These are phyloP conservation scores for Neurospora tetraspora DNA, from an alignment of 495 filamentous ascomycete species.

Conservation along the genomic window DNA sequence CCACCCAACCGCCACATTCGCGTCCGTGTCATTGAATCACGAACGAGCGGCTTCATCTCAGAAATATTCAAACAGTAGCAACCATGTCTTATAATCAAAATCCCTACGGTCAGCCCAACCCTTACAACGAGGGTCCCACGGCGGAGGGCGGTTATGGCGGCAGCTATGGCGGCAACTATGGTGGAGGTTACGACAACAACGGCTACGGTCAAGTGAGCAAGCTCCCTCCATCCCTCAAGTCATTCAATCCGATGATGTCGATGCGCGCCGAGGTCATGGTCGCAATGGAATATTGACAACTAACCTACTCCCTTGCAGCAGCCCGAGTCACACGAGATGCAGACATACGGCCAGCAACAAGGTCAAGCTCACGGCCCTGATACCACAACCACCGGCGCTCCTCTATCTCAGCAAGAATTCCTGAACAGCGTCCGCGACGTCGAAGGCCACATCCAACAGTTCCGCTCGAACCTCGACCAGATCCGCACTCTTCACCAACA, in stretches of 20 bases:
- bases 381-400: conserved; percentile 19
- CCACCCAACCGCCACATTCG: neutral
- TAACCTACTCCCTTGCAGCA: conserved; percentile 11
- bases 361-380: conserved; percentile 4
- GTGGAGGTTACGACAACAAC: neutral
- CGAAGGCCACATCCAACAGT: conserved; percentile 45
- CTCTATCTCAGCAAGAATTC: conserved; percentile 48
- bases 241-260: neutral
- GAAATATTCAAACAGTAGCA: conserved; percentile 6
- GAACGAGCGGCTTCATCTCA: neutral
- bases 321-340: conserved; percentile 28
- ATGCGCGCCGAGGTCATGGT: neutral
- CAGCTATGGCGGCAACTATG: neutral
- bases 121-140: conserved; percentile 33
- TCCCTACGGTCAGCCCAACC: conserved; percentile 23
- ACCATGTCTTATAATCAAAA: conserved; percentile 34
- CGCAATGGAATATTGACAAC: neutral
- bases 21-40: neutral
- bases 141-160: conserved; percentile 39
- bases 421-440: conserved; percentile 47
- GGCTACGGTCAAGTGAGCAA: conserved; percentile 21
- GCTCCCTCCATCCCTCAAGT: neutral
- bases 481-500: conserved; percentile 53
- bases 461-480: conserved; percentile 43
- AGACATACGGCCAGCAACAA: conserved; percentile 11